Percentiles rank a stretch among this genome's conserved stretches.
These are phyloP conservation scores for Coffea eugenioides DNA, from an alignment of 257 asterid species.

Conservation along the genomic window DNA sequence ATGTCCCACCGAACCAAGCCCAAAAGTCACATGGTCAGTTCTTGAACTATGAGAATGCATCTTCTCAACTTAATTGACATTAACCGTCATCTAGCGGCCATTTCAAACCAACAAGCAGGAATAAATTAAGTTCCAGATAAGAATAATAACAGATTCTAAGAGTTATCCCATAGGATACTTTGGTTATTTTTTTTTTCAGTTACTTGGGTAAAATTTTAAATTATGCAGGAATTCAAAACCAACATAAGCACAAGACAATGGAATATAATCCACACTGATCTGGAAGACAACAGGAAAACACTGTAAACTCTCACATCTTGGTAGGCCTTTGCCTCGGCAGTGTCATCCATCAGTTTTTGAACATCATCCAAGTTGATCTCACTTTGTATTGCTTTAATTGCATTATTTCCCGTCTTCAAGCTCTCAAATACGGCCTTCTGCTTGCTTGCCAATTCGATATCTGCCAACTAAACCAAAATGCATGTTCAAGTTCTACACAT, in stretches of 20 bases:
- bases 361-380: slow-evolving; percentile 91
- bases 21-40: background rate
- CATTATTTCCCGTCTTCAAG: slow-evolving; percentile 80
- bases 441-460: slow-evolving; percentile 91
- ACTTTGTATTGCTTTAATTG: slow-evolving; percentile 89
- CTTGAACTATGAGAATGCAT: background rate
- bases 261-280: background rate
- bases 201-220: background rate
- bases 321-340: slow-evolving; percentile 97
- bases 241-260: background rate
- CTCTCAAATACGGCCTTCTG: slow-evolving; percentile 98
- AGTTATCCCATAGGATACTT: background rate
- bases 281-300: slow-evolving; percentile 14
- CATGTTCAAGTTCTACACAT: background rate
- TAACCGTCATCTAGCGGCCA: background rate
- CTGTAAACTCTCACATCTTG: slow-evolving; percentile 68
- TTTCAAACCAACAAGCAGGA: background rate
- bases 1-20: background rate
- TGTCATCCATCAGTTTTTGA: slow-evolving; percentile 94
- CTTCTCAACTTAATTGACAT: background rate
- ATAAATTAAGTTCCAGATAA: background rate
- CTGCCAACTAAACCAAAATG: slow-evolving; percentile 72
- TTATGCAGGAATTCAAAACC: background rate
- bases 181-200: background rate
- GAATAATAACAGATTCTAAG: background rate